These are phyloP conservation scores for Suillus cothurnatus DNA, from an alignment of 768 basidiomycete species.

Conservation along the genomic window DNA sequence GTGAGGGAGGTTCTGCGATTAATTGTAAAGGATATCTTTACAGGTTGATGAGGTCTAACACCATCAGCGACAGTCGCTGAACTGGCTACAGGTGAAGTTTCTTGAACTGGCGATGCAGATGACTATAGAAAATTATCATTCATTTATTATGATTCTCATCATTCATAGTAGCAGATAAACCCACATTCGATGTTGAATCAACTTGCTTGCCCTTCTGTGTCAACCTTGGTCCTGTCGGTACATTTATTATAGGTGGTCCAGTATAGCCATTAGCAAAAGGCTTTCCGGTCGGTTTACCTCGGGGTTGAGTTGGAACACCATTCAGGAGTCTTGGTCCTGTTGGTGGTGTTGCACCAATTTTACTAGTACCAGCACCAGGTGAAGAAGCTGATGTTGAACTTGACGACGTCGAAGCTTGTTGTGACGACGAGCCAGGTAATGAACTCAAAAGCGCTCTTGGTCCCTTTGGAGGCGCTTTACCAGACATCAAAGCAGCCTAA, in stretches of 20 bases:
- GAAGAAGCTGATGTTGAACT: slow-evolving; percentile 36
- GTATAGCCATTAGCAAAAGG: slow-evolving; percentile 46
- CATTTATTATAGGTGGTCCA: slow-evolving; percentile 23
- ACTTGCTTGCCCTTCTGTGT: slow-evolving; percentile 46
- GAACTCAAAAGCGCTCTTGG: slow-evolving; percentile 67
- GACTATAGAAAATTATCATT: slow-evolving; percentile 16
- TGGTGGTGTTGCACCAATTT: slow-evolving; percentile 59
- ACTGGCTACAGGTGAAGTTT: slow-evolving; percentile 16
- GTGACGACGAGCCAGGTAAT: slow-evolving; percentile 31
- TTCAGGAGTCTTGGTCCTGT: slow-evolving; percentile 64
- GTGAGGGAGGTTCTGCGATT: slow-evolving; percentile 29
- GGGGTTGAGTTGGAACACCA: slow-evolving; percentile 32
- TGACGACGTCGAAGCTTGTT: slow-evolving; percentile 34
- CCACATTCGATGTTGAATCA: slow-evolving; percentile 23
- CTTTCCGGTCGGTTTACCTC: slow-evolving; percentile 37
- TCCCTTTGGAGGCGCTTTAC: slow-evolving; percentile 75
- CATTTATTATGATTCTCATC: slow-evolving; percentile 6
- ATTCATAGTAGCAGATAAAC: background rate
- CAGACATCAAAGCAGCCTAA: slow-evolving; percentile 55
- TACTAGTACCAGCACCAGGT: slow-evolving; percentile 32
- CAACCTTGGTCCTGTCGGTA: slow-evolving; percentile 36
- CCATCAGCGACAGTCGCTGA: slow-evolving; percentile 31
- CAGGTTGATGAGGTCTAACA: slow-evolving; percentile 33
- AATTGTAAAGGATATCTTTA: slow-evolving; percentile 34
- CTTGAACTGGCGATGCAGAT: slow-evolving; percentile 18